phyloP scores from a whole-genome alignment of 176 grass and related monocot genomes.

The Pharus latifolius region DNA sequence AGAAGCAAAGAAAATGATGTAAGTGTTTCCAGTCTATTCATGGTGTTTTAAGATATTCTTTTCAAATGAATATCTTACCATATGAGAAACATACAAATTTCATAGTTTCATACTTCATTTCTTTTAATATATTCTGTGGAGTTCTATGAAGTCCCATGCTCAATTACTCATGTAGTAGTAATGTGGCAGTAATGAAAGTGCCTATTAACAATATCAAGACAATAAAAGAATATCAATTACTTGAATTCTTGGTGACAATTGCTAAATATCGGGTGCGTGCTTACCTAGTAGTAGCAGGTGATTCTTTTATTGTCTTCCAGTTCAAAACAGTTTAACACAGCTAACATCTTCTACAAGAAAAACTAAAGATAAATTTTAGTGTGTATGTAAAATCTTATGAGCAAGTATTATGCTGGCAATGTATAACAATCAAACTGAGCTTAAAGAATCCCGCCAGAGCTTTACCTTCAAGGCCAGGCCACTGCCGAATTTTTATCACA shows the following conservation, averaged over 20 bases:
- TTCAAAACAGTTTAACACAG: neutral
- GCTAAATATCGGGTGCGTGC: neutral
- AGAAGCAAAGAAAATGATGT: conserved; percentile 29
- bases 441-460: conserved; percentile 26
- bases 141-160: neutral
- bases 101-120: too few relatives aligned
- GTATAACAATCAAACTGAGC: conserved; percentile 17
- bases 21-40: neutral
- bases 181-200: neutral
- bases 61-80: too few relatives aligned
- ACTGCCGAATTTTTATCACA: conserved; percentile 51
- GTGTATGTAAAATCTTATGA: neutral
- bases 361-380: neutral
- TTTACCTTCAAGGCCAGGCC: conserved; percentile 45
- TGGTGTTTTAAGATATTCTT: neutral
- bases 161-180: neutral
- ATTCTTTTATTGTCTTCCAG: neutral
- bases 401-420: conserved; percentile 29
- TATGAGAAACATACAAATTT: neutral
- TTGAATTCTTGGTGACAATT: neutral
- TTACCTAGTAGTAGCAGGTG: neutral
- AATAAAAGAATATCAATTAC: too few relatives aligned
- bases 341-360: neutral
- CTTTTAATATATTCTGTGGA: neutral
- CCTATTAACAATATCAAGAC: neutral